These are phyloP conservation scores for Lasiodiplodia citricola DNA, from an alignment of 2,329 filamentous ascomycete species.

Conservation along the genomic window DNA sequence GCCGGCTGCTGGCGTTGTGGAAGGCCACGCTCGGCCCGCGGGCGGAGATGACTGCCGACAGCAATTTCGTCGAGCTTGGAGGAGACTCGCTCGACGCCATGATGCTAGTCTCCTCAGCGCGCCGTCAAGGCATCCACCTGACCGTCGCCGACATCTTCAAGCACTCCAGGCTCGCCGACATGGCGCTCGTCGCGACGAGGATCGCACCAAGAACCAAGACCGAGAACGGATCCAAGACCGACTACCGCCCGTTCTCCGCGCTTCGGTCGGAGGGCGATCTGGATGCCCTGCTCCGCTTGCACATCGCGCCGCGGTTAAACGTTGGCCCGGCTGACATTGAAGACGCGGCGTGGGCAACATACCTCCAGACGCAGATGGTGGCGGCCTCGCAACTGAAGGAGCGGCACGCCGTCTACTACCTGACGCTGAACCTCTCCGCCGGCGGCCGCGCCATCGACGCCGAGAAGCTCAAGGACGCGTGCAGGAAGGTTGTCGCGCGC, in stretches of 20 bases:
- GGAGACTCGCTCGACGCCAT: slow-evolving; percentile 57
- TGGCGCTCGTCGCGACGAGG: slow-evolving; percentile 44
- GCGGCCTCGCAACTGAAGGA: not conserved
- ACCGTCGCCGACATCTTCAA: slow-evolving; percentile 63
- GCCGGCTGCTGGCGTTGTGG: not conserved
- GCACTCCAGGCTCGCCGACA: slow-evolving; percentile 50
- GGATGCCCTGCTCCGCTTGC: not conserved
- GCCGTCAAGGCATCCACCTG: slow-evolving; percentile 55
- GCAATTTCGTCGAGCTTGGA: slow-evolving; percentile 54
- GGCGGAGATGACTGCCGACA: not conserved
- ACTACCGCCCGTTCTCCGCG: not conserved
- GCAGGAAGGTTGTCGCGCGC: slow-evolving; percentile 37
- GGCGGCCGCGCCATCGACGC: not conserved
- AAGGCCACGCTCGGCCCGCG: not conserved
- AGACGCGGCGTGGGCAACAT: not conserved
- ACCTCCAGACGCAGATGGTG: not conserved
- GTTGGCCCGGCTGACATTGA: not conserved
- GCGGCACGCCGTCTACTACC: not conserved
- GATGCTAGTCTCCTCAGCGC: slow-evolving; percentile 62
- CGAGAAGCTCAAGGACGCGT: not conserved
- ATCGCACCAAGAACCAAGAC: slow-evolving; percentile 29
- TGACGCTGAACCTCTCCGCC: not conserved
- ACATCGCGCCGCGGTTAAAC: not conserved
- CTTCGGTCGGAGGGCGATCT: not conserved
- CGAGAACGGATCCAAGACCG: not conserved